Evolutionary conservation across 352 stramenopile genomes (phyloP), one percentile per base, ranked within the genome.

Genomic region (Globisporangium lucens): DNA sequence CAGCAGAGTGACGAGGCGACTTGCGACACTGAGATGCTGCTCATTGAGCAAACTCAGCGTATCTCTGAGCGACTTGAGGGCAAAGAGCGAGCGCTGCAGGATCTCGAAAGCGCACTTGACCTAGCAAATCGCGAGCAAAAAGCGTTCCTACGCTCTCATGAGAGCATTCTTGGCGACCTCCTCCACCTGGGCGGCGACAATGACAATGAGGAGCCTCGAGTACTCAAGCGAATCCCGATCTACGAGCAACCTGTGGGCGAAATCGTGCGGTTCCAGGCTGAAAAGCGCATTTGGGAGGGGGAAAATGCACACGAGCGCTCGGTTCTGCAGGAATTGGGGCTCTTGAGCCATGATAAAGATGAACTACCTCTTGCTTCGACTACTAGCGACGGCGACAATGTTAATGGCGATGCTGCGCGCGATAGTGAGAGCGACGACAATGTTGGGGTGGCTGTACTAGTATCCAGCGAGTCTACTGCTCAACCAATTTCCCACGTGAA

Each of bases 291-390:
- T 20, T 49, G 51, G 0, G 51, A 78, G 2, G 41, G 64, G 9
- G 72, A 73, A 1, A 36, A 72, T 0, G 38, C 29, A 17, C 56
- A 67, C 4, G 76, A 83, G 59, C 66, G 27, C 4, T 6, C 17
- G 0, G 74, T 68, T 30, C 46, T 83, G 2, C 35, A 67, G 3
- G 38, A 62, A 3, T 59, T 73, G 13, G 70, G 22, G 4, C 46
- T 81, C 1, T 17, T 67, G 30, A 27, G 17, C 4, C 71, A 74
- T 4, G 29, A 62, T 8, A 9, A 57, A 9, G 53, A 60, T 7
- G 56, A 68, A 3, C 53, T 20, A 30, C 17, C 15, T 30, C 0
- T 7, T 36, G 1, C 41, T 24, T 2, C 24, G 43, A 17, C 55
- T 60, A 2, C 24, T 13, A 17, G 2, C 13, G 29, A 30, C 3